A percentile compares a stretch with the other conserved stretches of the same genome.
These are phyloP conservation scores for Mycena kentingensis DNA, from an alignment of 768 basidiomycete species.

Conservation along the genomic window DNA sequence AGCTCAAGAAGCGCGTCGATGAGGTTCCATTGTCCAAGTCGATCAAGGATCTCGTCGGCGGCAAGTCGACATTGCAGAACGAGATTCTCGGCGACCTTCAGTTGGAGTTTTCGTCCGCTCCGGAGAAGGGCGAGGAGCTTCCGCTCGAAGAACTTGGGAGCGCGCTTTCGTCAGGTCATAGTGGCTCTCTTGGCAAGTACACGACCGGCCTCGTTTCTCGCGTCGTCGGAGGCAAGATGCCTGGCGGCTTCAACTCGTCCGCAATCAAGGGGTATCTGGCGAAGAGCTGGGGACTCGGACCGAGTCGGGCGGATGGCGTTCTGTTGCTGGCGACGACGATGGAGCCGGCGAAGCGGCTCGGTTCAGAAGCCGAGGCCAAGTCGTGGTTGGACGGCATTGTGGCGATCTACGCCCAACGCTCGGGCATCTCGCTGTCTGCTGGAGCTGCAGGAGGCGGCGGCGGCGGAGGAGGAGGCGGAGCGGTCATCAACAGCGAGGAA, in stretches of 20 bases:
- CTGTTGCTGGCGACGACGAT: conserved; percentile 88
- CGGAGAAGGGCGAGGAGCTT: conserved; percentile 98
- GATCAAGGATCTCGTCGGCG: conserved; percentile 97
- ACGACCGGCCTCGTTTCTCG: conserved; percentile 88
- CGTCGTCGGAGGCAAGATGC: conserved; percentile 94
- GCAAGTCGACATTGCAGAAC: conserved; percentile 98
- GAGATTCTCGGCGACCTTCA: conserved; percentile 97
- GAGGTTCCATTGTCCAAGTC: conserved; percentile 91
- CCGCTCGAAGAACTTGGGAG: conserved; percentile 95
- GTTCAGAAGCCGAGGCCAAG: conserved; percentile 90
- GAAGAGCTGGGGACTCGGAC: conserved; percentile 95
- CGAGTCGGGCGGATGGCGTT: conserved; percentile 85
- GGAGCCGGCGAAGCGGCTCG: conserved; percentile 93
- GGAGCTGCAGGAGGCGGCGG: conserved; percentile 63
- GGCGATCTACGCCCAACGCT: conserved; percentile 80
- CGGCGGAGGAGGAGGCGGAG: conserved; percentile 70
- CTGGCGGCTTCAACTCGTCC: conserved; percentile 95
- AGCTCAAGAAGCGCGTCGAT: conserved; percentile 91
- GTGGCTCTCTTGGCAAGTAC: conserved; percentile 91
- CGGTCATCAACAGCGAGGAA: conserved; percentile 96
- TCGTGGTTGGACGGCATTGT: conserved; percentile 90
- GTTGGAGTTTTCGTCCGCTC: conserved; percentile 90
- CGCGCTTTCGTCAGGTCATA: conserved; percentile 76
- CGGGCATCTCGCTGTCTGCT: conserved; percentile 81
- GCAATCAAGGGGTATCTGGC: conserved; percentile 86